These are phyloP conservation scores for Cladochytrium tenue DNA, from an alignment of 371 early-diverging fungal species.

Conservation along the genomic window DNA sequence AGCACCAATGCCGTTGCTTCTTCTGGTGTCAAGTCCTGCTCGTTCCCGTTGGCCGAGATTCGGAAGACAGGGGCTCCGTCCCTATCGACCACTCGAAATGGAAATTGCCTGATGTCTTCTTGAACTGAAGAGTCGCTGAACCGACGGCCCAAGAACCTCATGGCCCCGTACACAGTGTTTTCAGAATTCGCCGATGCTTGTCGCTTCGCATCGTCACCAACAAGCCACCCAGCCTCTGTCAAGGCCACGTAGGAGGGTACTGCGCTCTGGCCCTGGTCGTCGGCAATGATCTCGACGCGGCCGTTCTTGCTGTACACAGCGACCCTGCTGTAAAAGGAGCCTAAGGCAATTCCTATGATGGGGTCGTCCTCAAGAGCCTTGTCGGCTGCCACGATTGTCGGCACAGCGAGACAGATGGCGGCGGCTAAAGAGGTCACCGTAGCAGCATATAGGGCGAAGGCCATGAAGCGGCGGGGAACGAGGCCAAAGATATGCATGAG, in stretches of 20 bases:
- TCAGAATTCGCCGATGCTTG: conserved; percentile 78
- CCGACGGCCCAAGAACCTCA: conserved; percentile 96
- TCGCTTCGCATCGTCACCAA: conserved; percentile 95
- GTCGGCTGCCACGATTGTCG: too few relatives aligned
- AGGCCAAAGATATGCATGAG: too few relatives aligned
- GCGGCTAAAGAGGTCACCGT: too few relatives aligned
- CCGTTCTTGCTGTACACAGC: conserved; percentile 63
- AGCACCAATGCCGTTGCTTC: conserved; percentile 96
- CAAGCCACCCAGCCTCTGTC: conserved; percentile 88
- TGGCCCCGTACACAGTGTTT: conserved; percentile 95
- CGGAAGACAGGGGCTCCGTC: conserved; percentile 82
- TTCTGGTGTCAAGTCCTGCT: conserved; percentile 92
- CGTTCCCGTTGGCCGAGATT: conserved; percentile 85
- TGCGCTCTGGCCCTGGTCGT: conserved; percentile 96
- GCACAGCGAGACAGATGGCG: too few relatives aligned
- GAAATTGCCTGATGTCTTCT: conserved; percentile 92
- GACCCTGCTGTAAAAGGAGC: conserved; percentile 99
- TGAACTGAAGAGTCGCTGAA: conserved; percentile 86
- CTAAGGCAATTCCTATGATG: conserved; percentile 81
- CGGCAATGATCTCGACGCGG: conserved; percentile 91
- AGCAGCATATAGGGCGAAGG: too few relatives aligned
- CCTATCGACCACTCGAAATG: conserved; percentile 83
- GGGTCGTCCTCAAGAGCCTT: too few relatives aligned
- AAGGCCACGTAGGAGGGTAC: conserved; percentile 95
- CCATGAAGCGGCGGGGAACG: too few relatives aligned